Evolutionary conservation across 208 protist species (phyloP), one percentile per base, ranked within the genome.

Genomic region (Leishmania tropica): DNA sequence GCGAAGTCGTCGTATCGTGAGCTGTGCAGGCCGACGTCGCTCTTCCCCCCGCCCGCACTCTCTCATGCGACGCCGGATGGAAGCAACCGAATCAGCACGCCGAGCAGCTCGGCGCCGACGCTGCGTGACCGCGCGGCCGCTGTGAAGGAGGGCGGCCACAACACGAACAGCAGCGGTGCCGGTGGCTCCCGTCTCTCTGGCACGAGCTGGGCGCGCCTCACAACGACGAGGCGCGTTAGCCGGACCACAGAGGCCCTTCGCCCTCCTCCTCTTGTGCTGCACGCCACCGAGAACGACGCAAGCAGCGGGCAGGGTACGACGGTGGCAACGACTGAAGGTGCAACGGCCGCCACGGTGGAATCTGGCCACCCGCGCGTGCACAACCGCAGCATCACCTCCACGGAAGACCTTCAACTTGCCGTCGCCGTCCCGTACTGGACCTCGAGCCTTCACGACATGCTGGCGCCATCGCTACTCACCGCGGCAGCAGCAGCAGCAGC

Each of bases 1-100:
- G 19, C 58, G 48, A 83, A 75, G 71, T 47, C 73, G 45, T 45
- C 79, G 48, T 73, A 73, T 40, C 71, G 73, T 40, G 79, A 74
- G 79, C 79, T 71, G 19, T 73, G 74, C 47, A 60, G 79, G 1
- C 73, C 79, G 21, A 56, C 71, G 28, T 56, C 45, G 21, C 15
- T 31, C 65, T 21, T 72, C 37, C 0, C 65, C 65, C 40, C 19
- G 37, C 21, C 65, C 4, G 21, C 7, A 28, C 21, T 15, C n/a
- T 35, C 24, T 31, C 56, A 6, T 21, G 56, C 56, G 21, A 21
- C 56, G 24, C 21, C 56, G 24, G 24, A 10, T 21, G 56, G 31
- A 62, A n/a, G 56, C 56, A 6, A 62, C 24, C 17, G 21, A 21
- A 62, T 62, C 24, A 28, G 24, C 24, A n/a, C 56, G 24, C 24